phyloP scores from a whole-genome alignment of 169 alveolate species.

The Plasmodium cynomolgi region DNA sequence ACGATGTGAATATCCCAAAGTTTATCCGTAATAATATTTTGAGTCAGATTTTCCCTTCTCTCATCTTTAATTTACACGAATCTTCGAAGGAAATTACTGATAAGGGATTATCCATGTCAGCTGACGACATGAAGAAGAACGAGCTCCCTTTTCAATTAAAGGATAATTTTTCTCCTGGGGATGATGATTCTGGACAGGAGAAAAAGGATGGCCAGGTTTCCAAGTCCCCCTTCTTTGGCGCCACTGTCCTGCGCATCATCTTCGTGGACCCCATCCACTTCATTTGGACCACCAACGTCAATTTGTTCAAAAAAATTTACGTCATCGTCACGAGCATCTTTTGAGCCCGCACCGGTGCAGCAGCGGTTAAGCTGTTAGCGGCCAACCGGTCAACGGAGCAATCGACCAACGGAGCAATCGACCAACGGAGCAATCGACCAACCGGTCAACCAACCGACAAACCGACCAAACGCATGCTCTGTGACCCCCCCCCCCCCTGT shows the following conservation, averaged over 20 bases:
- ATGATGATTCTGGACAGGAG: not conserved
- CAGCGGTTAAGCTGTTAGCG: not conserved
- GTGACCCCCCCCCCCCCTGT: not conserved
- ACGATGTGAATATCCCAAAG: constrained; percentile 35
- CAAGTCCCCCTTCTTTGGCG: not conserved
- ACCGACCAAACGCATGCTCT: not conserved
- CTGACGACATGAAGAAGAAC: not conserved
- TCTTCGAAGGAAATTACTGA: not conserved
- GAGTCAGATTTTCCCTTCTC: constrained; percentile 30
- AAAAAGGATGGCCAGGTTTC: not conserved
- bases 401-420: no score
- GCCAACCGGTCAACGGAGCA: no score
- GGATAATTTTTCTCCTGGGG: not conserved
- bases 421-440: no score
- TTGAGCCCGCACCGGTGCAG: not conserved
- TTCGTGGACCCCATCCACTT: not conserved
- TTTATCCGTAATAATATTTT: constrained; percentile 33
- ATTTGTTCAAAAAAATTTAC: constrained; percentile 15
- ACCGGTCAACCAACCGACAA: no score
- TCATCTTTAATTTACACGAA: not conserved
- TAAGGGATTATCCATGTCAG: not conserved
- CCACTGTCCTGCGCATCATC: not conserved
- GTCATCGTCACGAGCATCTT: not conserved
- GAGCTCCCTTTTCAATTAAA: not conserved
- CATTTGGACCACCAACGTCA: constrained; percentile 19